Conservation (phyloP, 2,329 filamentous ascomycete genomes). For the Kalmusia sp. region DNA sequence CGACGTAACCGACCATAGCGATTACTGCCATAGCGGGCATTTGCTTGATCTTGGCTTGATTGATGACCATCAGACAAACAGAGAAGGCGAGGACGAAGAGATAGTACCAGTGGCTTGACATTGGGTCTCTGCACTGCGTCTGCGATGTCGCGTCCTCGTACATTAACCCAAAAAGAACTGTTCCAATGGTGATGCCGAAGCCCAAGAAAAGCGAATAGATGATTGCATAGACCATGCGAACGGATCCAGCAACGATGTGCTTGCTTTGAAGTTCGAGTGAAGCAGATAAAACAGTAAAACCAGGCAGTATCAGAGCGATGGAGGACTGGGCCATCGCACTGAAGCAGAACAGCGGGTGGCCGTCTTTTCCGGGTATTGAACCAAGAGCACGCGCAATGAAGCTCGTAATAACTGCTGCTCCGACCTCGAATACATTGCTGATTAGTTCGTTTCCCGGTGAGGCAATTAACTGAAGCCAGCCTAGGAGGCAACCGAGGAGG, state of each 20-base stretch:
- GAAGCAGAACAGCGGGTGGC: constrained; percentile 57
- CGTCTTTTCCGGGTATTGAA: constrained; percentile 49
- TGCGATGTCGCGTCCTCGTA: constrained; percentile 55
- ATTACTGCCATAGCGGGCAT: constrained; percentile 78
- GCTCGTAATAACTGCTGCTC: constrained; percentile 57
- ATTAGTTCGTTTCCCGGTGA: constrained; percentile 78
- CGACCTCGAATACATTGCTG: constrained; percentile 59
- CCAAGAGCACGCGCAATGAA: constrained; percentile 58
- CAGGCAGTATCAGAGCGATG: constrained; percentile 59
- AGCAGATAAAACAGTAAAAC: constrained; percentile 59
- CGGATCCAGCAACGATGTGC: constrained; percentile 58
- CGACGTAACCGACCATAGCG: constrained; percentile 74
- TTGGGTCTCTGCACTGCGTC: constrained; percentile 53
- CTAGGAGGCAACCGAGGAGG: constrained; percentile 75
- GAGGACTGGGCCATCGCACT: constrained; percentile 58
- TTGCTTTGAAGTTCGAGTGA: constrained; percentile 57
- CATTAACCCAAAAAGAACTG: constrained; percentile 57
- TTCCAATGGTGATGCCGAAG: constrained; percentile 60
- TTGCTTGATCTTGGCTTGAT: constrained; percentile 82
- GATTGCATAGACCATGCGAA: constrained; percentile 61
- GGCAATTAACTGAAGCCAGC: constrained; percentile 75
- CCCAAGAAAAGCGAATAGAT: constrained; percentile 61
- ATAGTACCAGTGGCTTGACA: constrained; percentile 66
- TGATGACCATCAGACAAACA: constrained; percentile 76
- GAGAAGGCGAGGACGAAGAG: constrained; percentile 78